Base-by-base conservation (phyloP, 345 rosid genomes). In the Boechera stricta region DNA sequence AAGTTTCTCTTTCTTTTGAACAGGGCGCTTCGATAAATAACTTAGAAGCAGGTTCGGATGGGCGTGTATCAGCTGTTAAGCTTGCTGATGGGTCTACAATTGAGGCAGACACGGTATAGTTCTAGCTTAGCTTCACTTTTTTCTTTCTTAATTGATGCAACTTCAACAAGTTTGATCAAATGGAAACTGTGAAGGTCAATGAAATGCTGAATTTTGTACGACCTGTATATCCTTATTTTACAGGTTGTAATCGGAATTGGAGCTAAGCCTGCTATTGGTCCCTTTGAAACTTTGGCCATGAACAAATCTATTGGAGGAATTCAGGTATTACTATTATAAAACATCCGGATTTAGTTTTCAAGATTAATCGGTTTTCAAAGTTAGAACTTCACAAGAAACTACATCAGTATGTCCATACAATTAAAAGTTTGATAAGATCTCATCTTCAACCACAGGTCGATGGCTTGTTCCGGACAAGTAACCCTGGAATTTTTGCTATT, bases 401-500 rank as follows among this genome's bases (percentile, higher is more conserved):
- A 42, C 21, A 5, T 44, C 12, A 45, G 32, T 62, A 21, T 32
- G 18, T 49, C 16, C 51, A 2, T 67, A 18, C 52, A 49, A 67
- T 41, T 4, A 15, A 41, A 53, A 52, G 11, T 29, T 45, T 79
- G 21, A 79, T 54, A 67, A 73, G 71, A 68, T 60, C 9, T 68
- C 66, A 21, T 29, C 64, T 73, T 76, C 60, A 71, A 82, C 74
- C 60, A 59, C 81, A 90, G 99, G 98, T 92, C 29, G 98, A 94
- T 79, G 92, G 97, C 75, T 86, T 69, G 65, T 92, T 94, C 85
- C 73, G 95, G 49, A 90, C 98, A 66, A 86, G 85, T 21, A 45
- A 74, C 39, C 98, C 99, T 74, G 99, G 98, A 81, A 92, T 95
- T 47, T 95, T 92, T 76, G 96, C 96, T 80, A 84, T 95, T 70